Evolutionary conservation across 768 basidiomycete genomes (phyloP).

Genomic region (Hypsizygus marmoreus): DNA sequence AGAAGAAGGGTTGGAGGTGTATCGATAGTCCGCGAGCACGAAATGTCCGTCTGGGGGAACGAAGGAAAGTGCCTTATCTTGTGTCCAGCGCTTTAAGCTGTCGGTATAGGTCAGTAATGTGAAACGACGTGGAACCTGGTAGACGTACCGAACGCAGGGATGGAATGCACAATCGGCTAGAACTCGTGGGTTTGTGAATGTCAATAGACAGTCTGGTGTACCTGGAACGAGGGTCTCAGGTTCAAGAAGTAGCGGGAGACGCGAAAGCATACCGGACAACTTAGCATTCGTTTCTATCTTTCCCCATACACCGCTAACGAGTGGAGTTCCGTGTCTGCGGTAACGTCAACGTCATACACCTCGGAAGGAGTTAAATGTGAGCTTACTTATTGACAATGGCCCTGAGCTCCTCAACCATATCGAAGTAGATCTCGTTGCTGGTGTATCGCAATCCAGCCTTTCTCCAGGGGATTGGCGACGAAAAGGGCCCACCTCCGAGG

Average conservation of each 20-base stretch:
- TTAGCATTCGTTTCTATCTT: slow-evolving; percentile 75
- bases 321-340: slow-evolving; percentile 65
- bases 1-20: slow-evolving; percentile 43
- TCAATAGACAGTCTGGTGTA: slow-evolving; percentile 84
- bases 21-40: slow-evolving; percentile 81
- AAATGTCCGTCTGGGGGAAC: slow-evolving; percentile 94
- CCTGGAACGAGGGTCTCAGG: slow-evolving; percentile 41
- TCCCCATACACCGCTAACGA: slow-evolving; percentile 72
- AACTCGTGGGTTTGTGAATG: slow-evolving; percentile 73
- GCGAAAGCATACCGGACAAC: slow-evolving; percentile 61
- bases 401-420: slow-evolving; percentile 80
- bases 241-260: neutral
- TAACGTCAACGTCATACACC: slow-evolving; percentile 3
- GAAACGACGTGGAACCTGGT: slow-evolving; percentile 1
- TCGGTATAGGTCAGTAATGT: slow-evolving; percentile 5
- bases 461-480: slow-evolving; percentile 93
- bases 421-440: slow-evolving; percentile 92
- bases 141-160: slow-evolving; percentile 81
- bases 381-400: slow-evolving; percentile 77
- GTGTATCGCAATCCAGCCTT: slow-evolving; percentile 80
- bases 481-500: slow-evolving; percentile 58
- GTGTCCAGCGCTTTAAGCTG: slow-evolving; percentile 80
- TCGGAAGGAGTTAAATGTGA: slow-evolving; percentile 1
- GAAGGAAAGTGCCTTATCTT: slow-evolving; percentile 81
- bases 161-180: slow-evolving; percentile 87